These are phyloP conservation scores for Meripilus lineatus DNA, from an alignment of 1,284 basidiomycete genomes.

Conservation along the genomic window DNA sequence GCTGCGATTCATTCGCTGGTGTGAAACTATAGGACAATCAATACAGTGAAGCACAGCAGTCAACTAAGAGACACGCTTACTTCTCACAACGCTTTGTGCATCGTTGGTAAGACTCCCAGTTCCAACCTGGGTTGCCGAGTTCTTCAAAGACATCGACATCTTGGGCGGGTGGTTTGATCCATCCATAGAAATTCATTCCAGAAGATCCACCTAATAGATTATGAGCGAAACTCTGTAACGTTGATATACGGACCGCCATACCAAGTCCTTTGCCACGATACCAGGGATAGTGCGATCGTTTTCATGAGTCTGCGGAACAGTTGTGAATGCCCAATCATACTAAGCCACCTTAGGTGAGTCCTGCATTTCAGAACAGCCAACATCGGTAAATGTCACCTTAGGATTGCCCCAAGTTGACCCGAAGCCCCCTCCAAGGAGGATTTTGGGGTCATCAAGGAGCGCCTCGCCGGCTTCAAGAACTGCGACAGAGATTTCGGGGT, in stretches of 20 bases:
- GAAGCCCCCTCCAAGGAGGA: conserved; percentile 19
- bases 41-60: background rate
- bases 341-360: conserved; percentile 1
- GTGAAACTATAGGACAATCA: conserved; percentile 11
- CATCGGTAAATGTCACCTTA: background rate
- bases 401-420: conserved; percentile 17
- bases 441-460: conserved; percentile 8
- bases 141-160: conserved; percentile 22
- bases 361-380: background rate
- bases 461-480: conserved; percentile 24
- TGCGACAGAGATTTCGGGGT: conserved; percentile 16
- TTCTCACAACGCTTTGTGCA: too few species aligned
- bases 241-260: conserved; percentile 2
- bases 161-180: conserved; percentile 21
- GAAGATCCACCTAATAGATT: conserved; percentile 27
- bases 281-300: conserved; percentile 31
- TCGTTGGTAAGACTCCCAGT: conserved; percentile 11
- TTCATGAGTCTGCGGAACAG: conserved; percentile 19
- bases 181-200: conserved; percentile 20
- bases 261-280: conserved; percentile 32
- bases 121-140: conserved; percentile 15
- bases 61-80: background rate
- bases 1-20: conserved; percentile 10
- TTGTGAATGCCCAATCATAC: conserved; percentile 27
- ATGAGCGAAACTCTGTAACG: background rate